phyloP scores from a whole-genome alignment of 805 yeast genomes.

The Spathaspora girioi region DNA sequence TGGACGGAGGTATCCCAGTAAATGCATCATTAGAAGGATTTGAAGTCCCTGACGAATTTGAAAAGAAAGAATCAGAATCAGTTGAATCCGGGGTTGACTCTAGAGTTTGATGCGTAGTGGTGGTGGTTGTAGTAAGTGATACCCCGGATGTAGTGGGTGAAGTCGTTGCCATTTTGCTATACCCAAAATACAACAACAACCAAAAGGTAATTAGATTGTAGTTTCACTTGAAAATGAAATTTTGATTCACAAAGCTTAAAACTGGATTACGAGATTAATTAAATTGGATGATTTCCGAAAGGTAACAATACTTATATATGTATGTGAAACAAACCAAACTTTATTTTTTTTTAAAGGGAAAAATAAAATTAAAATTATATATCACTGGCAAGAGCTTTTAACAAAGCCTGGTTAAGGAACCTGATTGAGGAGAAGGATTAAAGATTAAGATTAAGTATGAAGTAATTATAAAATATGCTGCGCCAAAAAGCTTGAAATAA shows the following conservation, averaged over 20 bases:
- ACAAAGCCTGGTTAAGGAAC: not conserved
- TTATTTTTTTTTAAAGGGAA: no score
- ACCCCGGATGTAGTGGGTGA: not conserved
- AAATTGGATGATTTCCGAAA: no score
- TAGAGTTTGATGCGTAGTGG: not conserved
- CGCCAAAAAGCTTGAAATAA: not conserved
- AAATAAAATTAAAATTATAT: no score
- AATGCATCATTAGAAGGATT: not conserved
- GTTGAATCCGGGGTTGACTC: not conserved
- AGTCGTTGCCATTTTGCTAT: not conserved
- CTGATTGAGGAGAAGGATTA: not conserved
- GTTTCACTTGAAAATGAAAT: no score
- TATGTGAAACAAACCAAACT: no score
- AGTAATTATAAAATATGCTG: not conserved
- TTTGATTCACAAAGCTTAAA: no score
- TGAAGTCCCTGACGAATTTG: not conserved
- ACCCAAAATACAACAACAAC: not conserved
- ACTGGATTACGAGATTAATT: no score
- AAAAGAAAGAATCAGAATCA: not conserved
- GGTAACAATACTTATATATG: no score
- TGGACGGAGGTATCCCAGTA: conserved; percentile 42
- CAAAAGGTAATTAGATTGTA: no score
- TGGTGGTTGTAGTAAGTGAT: not conserved
- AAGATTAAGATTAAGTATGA: not conserved
- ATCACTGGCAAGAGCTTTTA: no score